phyloP scores from a whole-genome alignment of 139 green algal species.

The Closterium sp. region DNA sequence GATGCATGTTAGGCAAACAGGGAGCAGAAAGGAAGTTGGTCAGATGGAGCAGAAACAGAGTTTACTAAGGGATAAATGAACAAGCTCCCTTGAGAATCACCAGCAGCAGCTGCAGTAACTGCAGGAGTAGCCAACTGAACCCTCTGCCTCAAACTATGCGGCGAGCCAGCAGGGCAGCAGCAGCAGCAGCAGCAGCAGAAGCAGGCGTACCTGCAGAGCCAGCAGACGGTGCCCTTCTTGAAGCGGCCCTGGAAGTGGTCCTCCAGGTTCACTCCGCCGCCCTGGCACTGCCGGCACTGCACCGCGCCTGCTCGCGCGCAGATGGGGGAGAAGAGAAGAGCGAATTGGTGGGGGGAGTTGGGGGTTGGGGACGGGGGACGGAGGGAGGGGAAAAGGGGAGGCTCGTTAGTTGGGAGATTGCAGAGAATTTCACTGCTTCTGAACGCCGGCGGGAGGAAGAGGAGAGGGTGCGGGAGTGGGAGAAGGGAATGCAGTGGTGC shows the following conservation, averaged over 20 bases:
- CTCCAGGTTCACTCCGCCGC: slow-evolving; percentile 44
- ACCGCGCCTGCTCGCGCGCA: slow-evolving; percentile 25
- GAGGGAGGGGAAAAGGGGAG: no score
- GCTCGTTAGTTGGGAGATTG: no score
- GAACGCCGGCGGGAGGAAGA: not conserved
- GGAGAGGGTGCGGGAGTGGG: not conserved
- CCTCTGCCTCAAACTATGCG: not conserved
- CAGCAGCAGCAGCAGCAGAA: not conserved
- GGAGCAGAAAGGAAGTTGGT: not conserved
- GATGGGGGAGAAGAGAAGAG: not conserved
- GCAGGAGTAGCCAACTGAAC: not conserved
- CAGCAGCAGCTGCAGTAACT: not conserved
- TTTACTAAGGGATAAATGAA: no score
- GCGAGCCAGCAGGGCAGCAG: not conserved
- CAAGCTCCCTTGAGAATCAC: not conserved
- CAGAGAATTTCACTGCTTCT: not conserved
- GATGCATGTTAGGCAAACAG: not conserved
- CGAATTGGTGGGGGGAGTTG: not conserved
- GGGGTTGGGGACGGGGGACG: no score
- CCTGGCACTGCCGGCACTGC: slow-evolving; percentile 43
- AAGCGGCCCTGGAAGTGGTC: slow-evolving; percentile 52
- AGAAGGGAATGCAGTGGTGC: not conserved
- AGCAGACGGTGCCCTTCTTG: slow-evolving; percentile 44
- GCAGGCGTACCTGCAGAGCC: slow-evolving; percentile 44
- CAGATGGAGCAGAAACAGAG: no score